Evolutionary conservation across 805 yeast genomes (phyloP).

Genomic region (Zygotorulaspora chibaensis): DNA sequence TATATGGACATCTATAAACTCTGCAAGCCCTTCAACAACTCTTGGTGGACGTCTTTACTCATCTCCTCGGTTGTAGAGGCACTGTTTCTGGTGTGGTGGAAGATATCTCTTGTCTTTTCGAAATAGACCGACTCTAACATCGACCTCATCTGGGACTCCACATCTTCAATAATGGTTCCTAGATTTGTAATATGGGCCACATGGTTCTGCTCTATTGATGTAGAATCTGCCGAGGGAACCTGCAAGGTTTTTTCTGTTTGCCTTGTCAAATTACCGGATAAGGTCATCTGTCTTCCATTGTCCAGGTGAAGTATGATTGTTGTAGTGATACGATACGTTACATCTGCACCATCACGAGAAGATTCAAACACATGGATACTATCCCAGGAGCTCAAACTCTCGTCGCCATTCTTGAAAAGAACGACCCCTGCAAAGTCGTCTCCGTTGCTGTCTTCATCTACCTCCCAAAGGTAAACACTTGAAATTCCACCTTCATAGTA

Average conservation of each 20-base stretch:
- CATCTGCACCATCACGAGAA: constrained; percentile 36
- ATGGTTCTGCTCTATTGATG: constrained; percentile 24
- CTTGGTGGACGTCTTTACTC: constrained; percentile 33
- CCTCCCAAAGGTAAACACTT: constrained; percentile 90
- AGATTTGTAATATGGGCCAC: constrained; percentile 79
- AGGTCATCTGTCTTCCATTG: constrained; percentile 39
- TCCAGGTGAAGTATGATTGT: constrained; percentile 78
- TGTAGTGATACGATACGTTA: constrained; percentile 72
- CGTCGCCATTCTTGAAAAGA: constrained; percentile 60
- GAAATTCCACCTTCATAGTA: constrained; percentile 94
- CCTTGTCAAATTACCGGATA: constrained; percentile 83
- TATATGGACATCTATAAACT: constrained; percentile 17
- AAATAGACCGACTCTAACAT: constrained; percentile 90
- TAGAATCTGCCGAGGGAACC: constrained; percentile 30
- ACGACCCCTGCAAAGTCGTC: constrained; percentile 83
- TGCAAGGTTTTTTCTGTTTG: constrained; percentile 59
- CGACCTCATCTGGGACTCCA: constrained; percentile 82
- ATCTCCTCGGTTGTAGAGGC: constrained; percentile 18
- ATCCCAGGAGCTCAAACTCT: constrained; percentile 69
- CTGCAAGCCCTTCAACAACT: constrained; percentile 37
- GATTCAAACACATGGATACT: constrained; percentile 90
- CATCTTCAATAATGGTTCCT: constrained; percentile 81
- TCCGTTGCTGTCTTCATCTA: constrained; percentile 45
- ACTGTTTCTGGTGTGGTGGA: constrained; percentile 58
- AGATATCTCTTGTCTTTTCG: constrained; percentile 87